Conservation (phyloP, 1,139 yeast species). For the Suhomyces maxii region DNA sequence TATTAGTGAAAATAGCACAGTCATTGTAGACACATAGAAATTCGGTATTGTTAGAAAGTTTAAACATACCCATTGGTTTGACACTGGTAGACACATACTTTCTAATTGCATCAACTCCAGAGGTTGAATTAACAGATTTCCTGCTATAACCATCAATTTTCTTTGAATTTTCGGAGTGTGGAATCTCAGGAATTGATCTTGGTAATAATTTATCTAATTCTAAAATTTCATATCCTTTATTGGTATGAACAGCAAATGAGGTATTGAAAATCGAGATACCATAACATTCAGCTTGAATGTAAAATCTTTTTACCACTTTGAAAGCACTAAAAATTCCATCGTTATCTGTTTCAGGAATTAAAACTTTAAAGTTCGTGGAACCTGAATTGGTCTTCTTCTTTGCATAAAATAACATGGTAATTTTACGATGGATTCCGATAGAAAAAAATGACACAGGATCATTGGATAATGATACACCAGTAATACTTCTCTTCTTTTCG, state of each 20-base stretch:
- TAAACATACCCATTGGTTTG: conserved; percentile 64
- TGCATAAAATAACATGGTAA: conserved; percentile 57
- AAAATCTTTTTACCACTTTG: conserved; percentile 49
- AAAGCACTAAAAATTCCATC: conserved; percentile 52
- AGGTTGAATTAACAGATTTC: conserved; percentile 14
- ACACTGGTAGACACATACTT: conserved; percentile 36
- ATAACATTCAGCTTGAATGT: conserved; percentile 53
- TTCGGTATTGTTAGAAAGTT: conserved; percentile 49
- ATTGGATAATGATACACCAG: conserved; percentile 37
- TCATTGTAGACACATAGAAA: conserved; percentile 70
- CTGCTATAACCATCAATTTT: conserved; percentile 37
- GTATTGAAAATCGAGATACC: conserved; percentile 61
- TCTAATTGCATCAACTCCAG: conserved; percentile 34
- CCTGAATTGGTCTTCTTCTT: conserved; percentile 50
- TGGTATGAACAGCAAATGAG: conserved; percentile 65
- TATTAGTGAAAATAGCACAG: conserved; percentile 70
- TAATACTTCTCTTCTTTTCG: conserved; percentile 31
- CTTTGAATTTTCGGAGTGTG: conserved; percentile 22
- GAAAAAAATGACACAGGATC: conserved; percentile 52
- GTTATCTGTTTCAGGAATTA: conserved; percentile 51
- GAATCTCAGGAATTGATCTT: conserved; percentile 54
- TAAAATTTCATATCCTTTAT: conserved; percentile 67
- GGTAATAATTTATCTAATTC: conserved; percentile 60
- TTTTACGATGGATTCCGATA: conserved; percentile 61
- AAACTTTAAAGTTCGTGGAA: conserved; percentile 51